A percentile compares a stretch with the other conserved stretches of the same genome.
These are phyloP conservation scores for Vitis hybrid DNA, from an alignment of 177 flowering plant genomes.

Conservation along the genomic window DNA sequence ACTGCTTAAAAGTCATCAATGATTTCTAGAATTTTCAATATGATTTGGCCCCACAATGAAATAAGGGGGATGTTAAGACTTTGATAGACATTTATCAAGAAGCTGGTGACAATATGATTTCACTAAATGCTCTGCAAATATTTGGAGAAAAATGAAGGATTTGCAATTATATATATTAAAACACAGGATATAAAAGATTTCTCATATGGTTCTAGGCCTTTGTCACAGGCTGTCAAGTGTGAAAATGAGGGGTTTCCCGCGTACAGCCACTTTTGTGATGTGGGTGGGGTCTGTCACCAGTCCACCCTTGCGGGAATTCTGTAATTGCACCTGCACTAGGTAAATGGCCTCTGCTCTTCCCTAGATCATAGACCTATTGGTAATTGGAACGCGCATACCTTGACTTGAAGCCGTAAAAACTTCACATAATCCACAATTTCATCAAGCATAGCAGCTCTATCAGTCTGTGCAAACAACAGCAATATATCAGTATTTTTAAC, in stretches of 20 bases:
- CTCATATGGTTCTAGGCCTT: too few relatives aligned
- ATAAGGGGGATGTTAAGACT: not conserved
- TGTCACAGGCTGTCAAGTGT: too few relatives aligned
- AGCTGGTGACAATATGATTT: not conserved
- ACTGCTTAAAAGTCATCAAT: constrained; percentile 14
- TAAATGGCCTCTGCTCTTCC: not conserved
- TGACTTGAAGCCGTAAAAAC: constrained; percentile 69
- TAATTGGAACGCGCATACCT: constrained; percentile 30
- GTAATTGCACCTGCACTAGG: too few relatives aligned
- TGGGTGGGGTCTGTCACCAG: too few relatives aligned
- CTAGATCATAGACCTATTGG: not conserved
- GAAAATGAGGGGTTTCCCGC: too few relatives aligned
- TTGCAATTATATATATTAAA: not conserved
- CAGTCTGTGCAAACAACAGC: constrained; percentile 39
- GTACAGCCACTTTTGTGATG: too few relatives aligned
- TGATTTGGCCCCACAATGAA: constrained; percentile 7
- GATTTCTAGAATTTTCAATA: constrained; percentile 9
- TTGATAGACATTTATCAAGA: not conserved
- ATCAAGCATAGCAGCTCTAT: constrained; percentile 70
- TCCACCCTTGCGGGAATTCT: too few relatives aligned
- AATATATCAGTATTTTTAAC: not conserved
- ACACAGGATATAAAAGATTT: too few relatives aligned
- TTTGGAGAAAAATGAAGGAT: not conserved
- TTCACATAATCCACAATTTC: constrained; percentile 76
- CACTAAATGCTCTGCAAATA: not conserved